A percentile compares a stretch with the other conserved stretches of the same genome.
These are phyloP conservation scores for Phytophthora citricola DNA, from an alignment of 352 stramenopile species.

Conservation along the genomic window DNA sequence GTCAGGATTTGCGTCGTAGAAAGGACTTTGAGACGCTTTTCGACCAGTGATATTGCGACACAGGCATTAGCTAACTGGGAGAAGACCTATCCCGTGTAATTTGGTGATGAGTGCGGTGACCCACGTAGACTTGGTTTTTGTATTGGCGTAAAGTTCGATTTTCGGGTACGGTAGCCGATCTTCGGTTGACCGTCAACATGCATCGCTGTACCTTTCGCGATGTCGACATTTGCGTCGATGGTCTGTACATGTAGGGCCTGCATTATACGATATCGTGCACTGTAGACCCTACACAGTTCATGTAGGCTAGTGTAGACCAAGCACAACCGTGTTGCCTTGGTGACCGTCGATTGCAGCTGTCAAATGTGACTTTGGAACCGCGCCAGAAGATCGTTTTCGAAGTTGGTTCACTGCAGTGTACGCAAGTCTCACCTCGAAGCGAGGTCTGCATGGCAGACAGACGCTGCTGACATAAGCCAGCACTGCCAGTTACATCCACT, in stretches of 20 bases:
- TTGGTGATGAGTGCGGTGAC: slow-evolving; percentile 14
- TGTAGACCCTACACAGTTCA: too few relatives aligned
- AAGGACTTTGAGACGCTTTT: slow-evolving; percentile 13
- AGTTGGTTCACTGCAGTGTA: too few relatives aligned
- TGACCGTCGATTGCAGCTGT: neutral
- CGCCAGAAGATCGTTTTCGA: too few relatives aligned
- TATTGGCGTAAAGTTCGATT: slow-evolving; percentile 5
- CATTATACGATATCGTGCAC: too few relatives aligned
- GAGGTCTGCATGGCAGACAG: too few relatives aligned
- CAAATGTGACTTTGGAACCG: neutral
- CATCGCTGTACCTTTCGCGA: too few relatives aligned
- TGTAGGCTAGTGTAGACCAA: too few relatives aligned
- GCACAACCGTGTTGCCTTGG: too few relatives aligned
- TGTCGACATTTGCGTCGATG: too few relatives aligned
- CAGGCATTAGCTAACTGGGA: slow-evolving; percentile 17
- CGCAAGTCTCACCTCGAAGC: too few relatives aligned
- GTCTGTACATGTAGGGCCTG: too few relatives aligned
- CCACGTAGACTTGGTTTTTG: slow-evolving; percentile 8
- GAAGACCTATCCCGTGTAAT: slow-evolving; percentile 12
- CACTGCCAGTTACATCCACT: neutral
- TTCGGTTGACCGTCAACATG: too few relatives aligned
- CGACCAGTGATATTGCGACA: slow-evolving; percentile 16
- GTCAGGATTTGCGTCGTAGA: slow-evolving; percentile 20
- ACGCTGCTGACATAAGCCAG: slow-evolving; percentile 1
- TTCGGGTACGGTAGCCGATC: neutral